Evolutionary conservation across 2,329 filamentous ascomycete species (phyloP), one percentile per base, ranked within the genome.

Genomic region (Colletotrichum sp.): DNA sequence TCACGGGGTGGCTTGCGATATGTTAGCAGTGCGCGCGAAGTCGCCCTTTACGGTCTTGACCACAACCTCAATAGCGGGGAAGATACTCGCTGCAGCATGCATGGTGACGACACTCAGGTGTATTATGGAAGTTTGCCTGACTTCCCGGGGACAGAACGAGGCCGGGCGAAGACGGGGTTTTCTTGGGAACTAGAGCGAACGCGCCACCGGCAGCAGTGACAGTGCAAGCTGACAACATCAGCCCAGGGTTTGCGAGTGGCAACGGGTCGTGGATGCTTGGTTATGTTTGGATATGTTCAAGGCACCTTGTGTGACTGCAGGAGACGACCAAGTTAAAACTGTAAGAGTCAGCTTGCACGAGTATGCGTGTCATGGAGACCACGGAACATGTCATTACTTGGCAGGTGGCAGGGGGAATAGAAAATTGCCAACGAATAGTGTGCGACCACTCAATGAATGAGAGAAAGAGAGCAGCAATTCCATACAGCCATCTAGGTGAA

Each of bases 101-200:
- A 57, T 28, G 66, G 57, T 70, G 71, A 73, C 71, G 71, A 73
- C 66, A 73, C n/a, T 18, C 39, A 26, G 28, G 24, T 63, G 39
- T 57, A 36, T 57, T 57, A 26, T 57, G 64, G 18, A 8, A 62
- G 21, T 30, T 60, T 60, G 16, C 9, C n/a, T 16, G 57, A 30
- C 26, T 30, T 24, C 15, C 28, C 39, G 16, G 34, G 26, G 8
- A 21, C 34, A 44, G 32, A 21, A 15, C 60, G n/a, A 32, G 57
- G 26, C 60, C 49, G 16, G 55, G n/a, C 44, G 36, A 32, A 32
- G n/a, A 34, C 64, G 13, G 24, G 70, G 12, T 8, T 24, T 28
- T 26, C 44, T 39, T 28, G 32, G 21, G 15, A 21, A 32, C 49
- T 55, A 28, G 30, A 15, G 39, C 24, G 26, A 26, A 15, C 6